Evolutionary conservation across 179 eudicot genomes (phyloP), one percentile per base, ranked within the genome.

Genomic region (Silene noctiflora): DNA sequence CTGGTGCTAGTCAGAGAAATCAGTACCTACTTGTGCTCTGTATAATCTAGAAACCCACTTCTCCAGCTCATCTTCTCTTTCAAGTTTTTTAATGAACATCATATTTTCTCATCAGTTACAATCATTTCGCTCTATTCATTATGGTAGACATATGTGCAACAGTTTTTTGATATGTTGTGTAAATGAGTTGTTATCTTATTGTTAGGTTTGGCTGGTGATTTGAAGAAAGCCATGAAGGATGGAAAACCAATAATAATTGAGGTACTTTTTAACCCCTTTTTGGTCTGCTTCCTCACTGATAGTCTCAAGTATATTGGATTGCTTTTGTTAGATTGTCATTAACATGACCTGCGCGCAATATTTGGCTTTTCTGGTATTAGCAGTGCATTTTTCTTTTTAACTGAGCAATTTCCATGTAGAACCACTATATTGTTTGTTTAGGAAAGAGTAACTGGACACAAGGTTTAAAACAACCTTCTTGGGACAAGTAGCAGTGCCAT

Each of bases 151-250:
- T 11, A 31, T 31, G 44, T 1, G 61, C 13, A 59, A 14, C 33
- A 24, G 35, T 64, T 4, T 48, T 21, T 75, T 48, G 7, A 19
- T 33, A 55, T 2, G 35, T 14, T 55, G 14, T 53, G 56, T 73
- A 3, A 67, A 60, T 33, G 61, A 39, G 31, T 71, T 42, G 14
- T 68, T 39, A 1, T 31, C 75, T 75, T 4, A 27, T 73, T 69
- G 35, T 29, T 77, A 93, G 99, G 99, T 84, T 86, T 95, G 89
- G 97, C 95, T 75, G 99, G 99, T 73, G 99, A 95, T 85, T 82
- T 95, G 80, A 95, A 93, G 91, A 95, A 95, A 83, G 99, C 99
- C 72, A 93, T 95, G 95, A 95, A 95, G 84, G 99, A 95, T 86
- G 99, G 99, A 75, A 95, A 95, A 61, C 99, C 99, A 58, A 91